Base-by-base conservation (phyloP, 75 land plant species). In the Cupressus sempervirens region DNA sequence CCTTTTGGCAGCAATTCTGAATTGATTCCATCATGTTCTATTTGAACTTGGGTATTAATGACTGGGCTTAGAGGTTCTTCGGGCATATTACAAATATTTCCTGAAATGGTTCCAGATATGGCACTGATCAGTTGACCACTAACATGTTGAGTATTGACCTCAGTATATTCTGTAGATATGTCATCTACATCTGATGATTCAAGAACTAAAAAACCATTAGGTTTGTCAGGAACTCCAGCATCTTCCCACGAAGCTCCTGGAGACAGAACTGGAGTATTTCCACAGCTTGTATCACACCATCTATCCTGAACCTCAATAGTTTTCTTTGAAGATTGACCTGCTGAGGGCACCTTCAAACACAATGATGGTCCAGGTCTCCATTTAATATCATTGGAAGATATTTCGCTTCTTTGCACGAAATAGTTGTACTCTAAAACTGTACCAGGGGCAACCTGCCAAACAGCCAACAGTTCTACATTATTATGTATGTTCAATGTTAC, bases 361-460 rank as follows among this genome's bases (percentile, higher is more conserved):
- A 85, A 90, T 36, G 86, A 87, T 81, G 92, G 91, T 23, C 93
- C 92, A 41, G 91, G 87, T 83, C 88, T 87, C 95, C 95, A 95
- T 46, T 72, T 54, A 82, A 95, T 80, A 58, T 87, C 86, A 80
- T 13, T 18, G 18, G 85, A 87, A 58, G 85, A 18, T 67, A 40
- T 45, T 79, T 86, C 53, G 12, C 86, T 87, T 75, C 72, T 87
- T 89, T 84, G 89, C 40, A 90, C 79, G 65, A 93, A 93, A 83
- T 92, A 93, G 83, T 91, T 94, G 62, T 93, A 94, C 84, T 89
- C 90, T 85, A 91, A 88, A 86, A 46, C 81, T 79, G 84, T 73
- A 36, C 94, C 94, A 86, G 68, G 84, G 76, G 92, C 89, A 41
- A 92, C 87, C 95, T 94, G 89, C 35, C 34, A 58, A 52, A 88